phyloP scores from a whole-genome alignment of 257 asterid species.

The Plantago major region DNA sequence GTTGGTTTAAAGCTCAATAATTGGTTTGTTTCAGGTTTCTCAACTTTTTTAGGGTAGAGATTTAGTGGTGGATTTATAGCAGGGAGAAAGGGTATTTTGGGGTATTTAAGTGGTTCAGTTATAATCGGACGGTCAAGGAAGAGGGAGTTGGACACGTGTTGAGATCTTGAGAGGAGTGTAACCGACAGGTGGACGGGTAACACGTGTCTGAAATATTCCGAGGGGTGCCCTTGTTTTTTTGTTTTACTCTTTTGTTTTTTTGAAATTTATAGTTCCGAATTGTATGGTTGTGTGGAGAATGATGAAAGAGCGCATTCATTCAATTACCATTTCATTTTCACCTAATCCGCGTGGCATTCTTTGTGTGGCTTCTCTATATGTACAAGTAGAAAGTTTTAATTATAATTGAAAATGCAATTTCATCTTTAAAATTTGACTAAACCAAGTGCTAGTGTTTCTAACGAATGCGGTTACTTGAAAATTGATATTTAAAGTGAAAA shows the following conservation, averaged over 20 bases:
- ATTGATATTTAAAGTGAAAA: too few relatives aligned
- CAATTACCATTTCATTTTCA: too few relatives aligned
- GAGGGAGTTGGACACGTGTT: not conserved
- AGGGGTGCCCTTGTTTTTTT: not conserved
- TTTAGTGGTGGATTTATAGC: not conserved
- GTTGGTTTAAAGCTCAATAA: not conserved
- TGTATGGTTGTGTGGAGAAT: too few relatives aligned
- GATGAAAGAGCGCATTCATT: too few relatives aligned
- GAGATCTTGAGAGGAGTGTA: not conserved
- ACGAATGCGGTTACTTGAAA: too few relatives aligned
- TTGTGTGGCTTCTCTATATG: too few relatives aligned
- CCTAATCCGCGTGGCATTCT: too few relatives aligned
- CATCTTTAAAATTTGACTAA: too few relatives aligned
- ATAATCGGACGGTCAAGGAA: not conserved
- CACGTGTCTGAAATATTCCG: not conserved
- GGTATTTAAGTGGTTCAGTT: not conserved
- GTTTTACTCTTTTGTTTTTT: not conserved
- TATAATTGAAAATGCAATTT: too few relatives aligned
- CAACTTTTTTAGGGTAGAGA: not conserved
- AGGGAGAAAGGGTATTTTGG: constrained; percentile 2
- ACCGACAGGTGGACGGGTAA: not conserved
- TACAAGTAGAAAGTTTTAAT: too few relatives aligned
- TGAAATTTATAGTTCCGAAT: not conserved
- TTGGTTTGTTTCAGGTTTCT: not conserved
- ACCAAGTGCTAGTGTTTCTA: too few relatives aligned